Percentiles rank a stretch among this genome's conserved stretches.
Evolutionary conservation across 176 grass and related monocot species (phyloP).

Genomic region (Carex cristatella): DNA sequence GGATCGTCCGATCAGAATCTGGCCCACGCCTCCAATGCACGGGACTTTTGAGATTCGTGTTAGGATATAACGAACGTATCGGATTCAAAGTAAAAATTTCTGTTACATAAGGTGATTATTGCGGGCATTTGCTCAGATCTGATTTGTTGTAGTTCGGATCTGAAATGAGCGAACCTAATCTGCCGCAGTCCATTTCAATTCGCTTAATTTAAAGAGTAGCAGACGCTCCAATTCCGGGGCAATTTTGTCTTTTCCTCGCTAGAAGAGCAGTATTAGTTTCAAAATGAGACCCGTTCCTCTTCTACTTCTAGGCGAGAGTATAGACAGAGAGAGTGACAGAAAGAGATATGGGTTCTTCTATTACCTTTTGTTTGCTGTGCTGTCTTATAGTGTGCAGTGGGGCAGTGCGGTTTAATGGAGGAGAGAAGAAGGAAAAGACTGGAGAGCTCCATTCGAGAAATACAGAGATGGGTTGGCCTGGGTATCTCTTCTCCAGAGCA

Average conservation of each 20-base stretch:
- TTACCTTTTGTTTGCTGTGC: conserved; percentile 25
- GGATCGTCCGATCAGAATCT: too few relatives aligned
- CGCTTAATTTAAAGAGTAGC: background rate
- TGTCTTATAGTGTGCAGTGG: conserved; percentile 14
- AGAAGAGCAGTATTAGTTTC: conserved; percentile 7
- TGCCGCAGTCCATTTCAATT: background rate
- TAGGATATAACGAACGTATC: too few relatives aligned
- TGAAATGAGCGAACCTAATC: background rate
- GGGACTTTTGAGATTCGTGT: too few relatives aligned
- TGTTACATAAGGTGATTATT: too few relatives aligned
- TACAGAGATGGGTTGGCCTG: conserved; percentile 44
- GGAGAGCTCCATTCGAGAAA: conserved; percentile 19
- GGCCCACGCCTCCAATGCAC: too few relatives aligned
- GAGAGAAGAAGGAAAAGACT: conserved; percentile 26
- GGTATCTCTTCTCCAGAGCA: conserved; percentile 80
- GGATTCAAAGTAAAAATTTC: too few relatives aligned
- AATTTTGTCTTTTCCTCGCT: background rate
- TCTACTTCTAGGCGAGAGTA: background rate
- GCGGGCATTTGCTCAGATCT: background rate
- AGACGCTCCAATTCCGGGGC: background rate
- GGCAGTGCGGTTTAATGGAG: conserved; percentile 22
- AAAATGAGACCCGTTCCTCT: conserved; percentile 46
- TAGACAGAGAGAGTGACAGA: background rate
- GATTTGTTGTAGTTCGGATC: background rate
- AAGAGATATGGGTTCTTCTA: conserved; percentile 34